These are phyloP conservation scores for Cladophialophora carrionii DNA, from an alignment of 2,329 filamentous ascomycete genomes.

Conservation along the genomic window DNA sequence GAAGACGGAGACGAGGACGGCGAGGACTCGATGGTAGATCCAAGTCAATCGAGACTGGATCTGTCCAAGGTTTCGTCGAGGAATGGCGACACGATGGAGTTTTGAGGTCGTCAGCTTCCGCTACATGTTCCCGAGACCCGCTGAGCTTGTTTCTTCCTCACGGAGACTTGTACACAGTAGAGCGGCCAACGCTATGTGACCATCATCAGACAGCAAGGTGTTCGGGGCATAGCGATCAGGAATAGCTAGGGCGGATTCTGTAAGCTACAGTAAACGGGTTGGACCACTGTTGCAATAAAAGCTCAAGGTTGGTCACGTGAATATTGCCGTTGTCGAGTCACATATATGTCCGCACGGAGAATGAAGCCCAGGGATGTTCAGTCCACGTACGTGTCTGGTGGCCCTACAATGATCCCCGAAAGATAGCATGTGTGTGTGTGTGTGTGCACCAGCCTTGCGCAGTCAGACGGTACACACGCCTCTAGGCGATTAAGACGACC, in stretches of 20 bases:
- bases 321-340: not conserved
- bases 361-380: not conserved
- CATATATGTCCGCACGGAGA: not conserved
- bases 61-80: slow-evolving; percentile 21
- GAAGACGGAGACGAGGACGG: slow-evolving; percentile 33
- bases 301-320: no score
- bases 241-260: not conserved
- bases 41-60: slow-evolving; percentile 27
- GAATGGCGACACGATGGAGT: slow-evolving; percentile 24
- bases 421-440: no score
- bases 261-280: not conserved
- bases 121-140: not conserved
- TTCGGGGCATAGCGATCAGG: not conserved
- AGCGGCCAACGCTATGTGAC: not conserved
- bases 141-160: not conserved
- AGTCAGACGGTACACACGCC: no score
- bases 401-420: no score
- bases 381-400: no score
- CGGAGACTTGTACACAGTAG: not conserved
- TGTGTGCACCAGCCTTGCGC: no score
- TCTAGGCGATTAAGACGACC: no score
- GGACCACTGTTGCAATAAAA: not conserved
- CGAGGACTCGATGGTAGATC: slow-evolving; percentile 20
- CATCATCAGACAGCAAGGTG: not conserved
- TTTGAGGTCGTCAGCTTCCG: slow-evolving; percentile 1